Conservation (phyloP, 2,329 filamentous ascomycete species). For the Escovopsis sp. region DNA sequence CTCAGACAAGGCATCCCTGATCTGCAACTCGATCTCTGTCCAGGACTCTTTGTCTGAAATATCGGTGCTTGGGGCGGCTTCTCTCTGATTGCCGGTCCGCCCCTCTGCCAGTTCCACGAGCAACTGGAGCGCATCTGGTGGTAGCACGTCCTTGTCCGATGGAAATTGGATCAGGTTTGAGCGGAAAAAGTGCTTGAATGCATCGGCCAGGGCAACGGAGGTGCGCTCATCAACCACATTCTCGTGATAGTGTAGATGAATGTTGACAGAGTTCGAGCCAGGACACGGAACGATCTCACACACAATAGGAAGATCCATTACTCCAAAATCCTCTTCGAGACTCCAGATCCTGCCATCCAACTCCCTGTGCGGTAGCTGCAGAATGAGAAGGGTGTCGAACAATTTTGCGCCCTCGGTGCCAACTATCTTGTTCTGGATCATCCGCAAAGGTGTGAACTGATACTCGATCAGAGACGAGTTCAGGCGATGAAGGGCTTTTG, state of each 20-base stretch:
- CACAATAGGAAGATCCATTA: conserved; percentile 61
- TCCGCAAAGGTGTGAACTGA: conserved; percentile 62
- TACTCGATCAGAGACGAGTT: conserved; percentile 50
- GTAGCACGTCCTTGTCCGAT: conserved; percentile 10
- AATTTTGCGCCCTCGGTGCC: conserved; percentile 34
- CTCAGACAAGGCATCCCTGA: conserved; percentile 42
- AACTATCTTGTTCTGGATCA: conserved; percentile 41
- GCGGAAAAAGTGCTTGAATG: conserved; percentile 17
- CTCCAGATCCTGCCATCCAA: conserved; percentile 43
- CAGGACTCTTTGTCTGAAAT: conserved; percentile 21
- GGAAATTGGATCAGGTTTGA: conserved; percentile 15
- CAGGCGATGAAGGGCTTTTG: conserved; percentile 43
- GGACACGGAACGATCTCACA: conserved; percentile 54
- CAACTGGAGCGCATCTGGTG: conserved; percentile 7
- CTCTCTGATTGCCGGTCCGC: conserved; percentile 5
- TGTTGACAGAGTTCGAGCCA: conserved; percentile 33
- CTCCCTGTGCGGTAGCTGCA: conserved; percentile 51
- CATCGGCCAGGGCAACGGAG: conserved; percentile 14
- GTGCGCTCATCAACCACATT: conserved; percentile 19
- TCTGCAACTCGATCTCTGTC: conserved; percentile 33
- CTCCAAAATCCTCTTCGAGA: conserved; percentile 39
- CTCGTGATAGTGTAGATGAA: conserved; percentile 50
- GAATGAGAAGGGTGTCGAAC: conserved; percentile 68
- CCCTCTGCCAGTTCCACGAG: conserved; percentile 11
- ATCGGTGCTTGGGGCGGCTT: conserved; percentile 5